Conservation (phyloP, 2,329 filamentous ascomycete genomes). For the Epichloe festucae region DNA sequence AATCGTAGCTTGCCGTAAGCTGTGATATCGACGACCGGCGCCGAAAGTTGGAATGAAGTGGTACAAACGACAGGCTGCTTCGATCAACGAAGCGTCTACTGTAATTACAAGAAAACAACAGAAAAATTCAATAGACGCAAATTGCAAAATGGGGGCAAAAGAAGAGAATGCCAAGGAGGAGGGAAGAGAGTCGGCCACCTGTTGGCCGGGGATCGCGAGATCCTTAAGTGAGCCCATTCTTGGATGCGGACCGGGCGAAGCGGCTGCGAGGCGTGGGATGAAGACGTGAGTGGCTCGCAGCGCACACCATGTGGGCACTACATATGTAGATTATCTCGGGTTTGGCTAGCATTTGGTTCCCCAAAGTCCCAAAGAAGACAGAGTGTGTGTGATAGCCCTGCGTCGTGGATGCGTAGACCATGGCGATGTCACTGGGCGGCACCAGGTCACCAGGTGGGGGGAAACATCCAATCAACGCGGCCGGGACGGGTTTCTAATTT, state of each 20-base stretch:
- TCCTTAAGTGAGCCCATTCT: slow-evolving; percentile 15
- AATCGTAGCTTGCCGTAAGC: slow-evolving; percentile 7
- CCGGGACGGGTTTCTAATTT: slow-evolving; percentile 20
- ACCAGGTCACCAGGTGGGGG: no score
- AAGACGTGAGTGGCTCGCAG: slow-evolving; percentile 14
- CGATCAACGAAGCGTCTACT: slow-evolving; percentile 30
- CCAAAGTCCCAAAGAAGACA: neutral
- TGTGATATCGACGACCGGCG: slow-evolving; percentile 23
- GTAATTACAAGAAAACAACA: slow-evolving; percentile 15
- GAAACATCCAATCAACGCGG: slow-evolving; percentile 20
- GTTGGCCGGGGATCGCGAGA: slow-evolving; percentile 15
- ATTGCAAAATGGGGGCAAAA: slow-evolving; percentile 17
- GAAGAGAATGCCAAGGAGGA: slow-evolving; percentile 21
- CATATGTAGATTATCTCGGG: slow-evolving; percentile 1
- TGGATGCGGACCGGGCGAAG: slow-evolving; percentile 9
- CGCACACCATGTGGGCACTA: slow-evolving; percentile 7
- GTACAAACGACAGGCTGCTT: slow-evolving; percentile 28
- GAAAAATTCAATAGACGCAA: slow-evolving; percentile 4
- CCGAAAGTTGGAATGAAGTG: slow-evolving; percentile 13
- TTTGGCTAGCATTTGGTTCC: slow-evolving; percentile 2
- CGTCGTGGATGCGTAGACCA: neutral
- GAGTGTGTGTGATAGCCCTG: slow-evolving; percentile 1
- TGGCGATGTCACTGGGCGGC: neutral
- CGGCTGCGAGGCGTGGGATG: slow-evolving; percentile 15
- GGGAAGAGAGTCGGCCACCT: slow-evolving; percentile 11